These are phyloP conservation scores for Monosporascus sp. DNA, from an alignment of 2,329 filamentous ascomycete species.

Conservation along the genomic window DNA sequence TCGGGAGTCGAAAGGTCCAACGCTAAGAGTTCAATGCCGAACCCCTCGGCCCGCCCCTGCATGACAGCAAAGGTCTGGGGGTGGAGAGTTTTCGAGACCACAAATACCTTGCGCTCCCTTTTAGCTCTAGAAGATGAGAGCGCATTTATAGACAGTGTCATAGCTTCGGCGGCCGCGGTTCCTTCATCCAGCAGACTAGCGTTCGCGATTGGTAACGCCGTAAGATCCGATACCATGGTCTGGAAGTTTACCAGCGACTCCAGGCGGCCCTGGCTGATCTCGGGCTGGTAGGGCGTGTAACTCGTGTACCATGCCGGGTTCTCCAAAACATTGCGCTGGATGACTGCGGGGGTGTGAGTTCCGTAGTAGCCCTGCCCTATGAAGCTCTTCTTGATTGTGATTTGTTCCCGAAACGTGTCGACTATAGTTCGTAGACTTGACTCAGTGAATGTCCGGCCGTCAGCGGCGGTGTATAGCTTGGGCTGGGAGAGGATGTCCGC, in stretches of 20 bases:
- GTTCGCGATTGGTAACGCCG: constrained; percentile 81
- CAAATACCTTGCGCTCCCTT: constrained; percentile 70
- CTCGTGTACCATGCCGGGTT: constrained; percentile 96
- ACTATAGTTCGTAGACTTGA: constrained; percentile 43
- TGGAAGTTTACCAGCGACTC: constrained; percentile 95
- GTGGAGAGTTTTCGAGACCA: constrained; percentile 78
- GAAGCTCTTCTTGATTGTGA: constrained; percentile 45
- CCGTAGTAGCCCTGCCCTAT: constrained; percentile 87
- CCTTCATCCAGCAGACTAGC: constrained; percentile 87
- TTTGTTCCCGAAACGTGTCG: constrained; percentile 28
- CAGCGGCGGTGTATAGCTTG: constrained; percentile 51
- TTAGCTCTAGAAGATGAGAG: constrained; percentile 68
- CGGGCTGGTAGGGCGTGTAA: constrained; percentile 94
- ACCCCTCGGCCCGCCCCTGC: constrained; percentile 81
- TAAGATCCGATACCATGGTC: constrained; percentile 85
- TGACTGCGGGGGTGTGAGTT: constrained; percentile 81
- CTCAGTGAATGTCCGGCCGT: constrained; percentile 49
- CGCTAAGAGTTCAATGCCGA: constrained; percentile 73
- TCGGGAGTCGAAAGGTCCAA: constrained; percentile 65
- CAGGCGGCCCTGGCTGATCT: constrained; percentile 91
- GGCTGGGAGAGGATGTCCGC: constrained; percentile 67
- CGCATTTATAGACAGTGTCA: constrained; percentile 84
- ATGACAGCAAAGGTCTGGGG: constrained; percentile 83
- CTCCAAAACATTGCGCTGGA: constrained; percentile 88
- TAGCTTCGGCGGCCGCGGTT: constrained; percentile 89